Percentiles rank a stretch among this genome's conserved stretches.
Evolutionary conservation across 192 early-diverging fungal species (phyloP).

Genomic region (Umbelopsis ramanniana): DNA sequence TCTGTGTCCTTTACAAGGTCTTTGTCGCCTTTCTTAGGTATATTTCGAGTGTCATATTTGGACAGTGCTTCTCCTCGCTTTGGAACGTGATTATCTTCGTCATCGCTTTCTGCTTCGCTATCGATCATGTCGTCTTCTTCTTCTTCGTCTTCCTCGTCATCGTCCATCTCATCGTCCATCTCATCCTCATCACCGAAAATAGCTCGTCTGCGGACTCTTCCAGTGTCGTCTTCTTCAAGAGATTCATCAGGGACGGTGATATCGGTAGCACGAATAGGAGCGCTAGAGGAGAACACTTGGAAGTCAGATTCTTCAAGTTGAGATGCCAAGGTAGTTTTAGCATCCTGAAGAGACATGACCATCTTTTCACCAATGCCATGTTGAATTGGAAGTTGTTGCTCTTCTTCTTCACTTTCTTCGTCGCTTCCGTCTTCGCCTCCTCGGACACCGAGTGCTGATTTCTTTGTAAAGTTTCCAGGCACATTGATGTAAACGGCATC

Average conservation of each 20-base stretch:
- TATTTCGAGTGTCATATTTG: constrained; percentile 47
- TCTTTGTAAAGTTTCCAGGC: constrained; percentile 78
- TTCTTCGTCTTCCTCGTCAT: constrained; percentile 44
- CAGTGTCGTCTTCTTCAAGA: constrained; percentile 42
- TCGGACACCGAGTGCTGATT: constrained; percentile 48
- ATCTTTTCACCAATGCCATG: constrained; percentile 83
- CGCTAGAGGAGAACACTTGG: constrained; percentile 69
- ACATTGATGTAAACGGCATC: constrained; percentile 99
- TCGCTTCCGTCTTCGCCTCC: constrained; percentile 43
- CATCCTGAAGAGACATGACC: constrained; percentile 93
- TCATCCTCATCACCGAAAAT: constrained; percentile 63
- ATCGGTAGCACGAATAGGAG: constrained; percentile 56
- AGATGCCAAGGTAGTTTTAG: constrained; percentile 69
- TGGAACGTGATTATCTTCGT: constrained; percentile 51
- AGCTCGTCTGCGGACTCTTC: constrained; percentile 61
- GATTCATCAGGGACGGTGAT: constrained; percentile 35
- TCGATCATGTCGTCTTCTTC: constrained; percentile 38
- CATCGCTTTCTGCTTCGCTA: constrained; percentile 49
- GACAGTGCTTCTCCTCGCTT: constrained; percentile 37
- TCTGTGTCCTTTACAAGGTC: constrained; percentile 26
- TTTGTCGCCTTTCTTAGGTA: constrained; percentile 38
- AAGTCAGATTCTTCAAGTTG: constrained; percentile 70
- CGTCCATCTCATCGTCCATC: constrained; percentile 34
- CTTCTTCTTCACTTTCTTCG: constrained; percentile 37
- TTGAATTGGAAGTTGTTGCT: constrained; percentile 27